Conservation (phyloP, 345 rosid species). For the Erysimum cheiranthoides region DNA sequence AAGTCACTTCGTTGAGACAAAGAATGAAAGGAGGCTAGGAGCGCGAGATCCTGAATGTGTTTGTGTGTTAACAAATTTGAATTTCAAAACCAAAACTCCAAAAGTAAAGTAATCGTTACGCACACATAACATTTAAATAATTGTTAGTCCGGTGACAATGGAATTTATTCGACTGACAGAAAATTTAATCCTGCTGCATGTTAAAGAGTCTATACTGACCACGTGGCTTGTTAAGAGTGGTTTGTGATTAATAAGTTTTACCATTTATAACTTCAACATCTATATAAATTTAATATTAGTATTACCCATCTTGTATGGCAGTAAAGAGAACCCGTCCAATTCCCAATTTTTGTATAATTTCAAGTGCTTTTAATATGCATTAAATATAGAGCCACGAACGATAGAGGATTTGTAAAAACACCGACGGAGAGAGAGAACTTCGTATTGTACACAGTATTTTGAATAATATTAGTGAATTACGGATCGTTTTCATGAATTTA, state of each 20-base stretch:
- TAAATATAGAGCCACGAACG: constrained; percentile 37
- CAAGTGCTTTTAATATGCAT: constrained; percentile 46
- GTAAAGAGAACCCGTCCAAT: constrained; percentile 39
- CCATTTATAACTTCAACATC: constrained; percentile 30
- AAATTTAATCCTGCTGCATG: constrained; percentile 38
- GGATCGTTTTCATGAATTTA: constrained; percentile 7
- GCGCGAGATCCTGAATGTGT: constrained; percentile 36
- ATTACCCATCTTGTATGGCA: constrained; percentile 45
- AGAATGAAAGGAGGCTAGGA: constrained; percentile 27
- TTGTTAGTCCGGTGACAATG: constrained; percentile 40
- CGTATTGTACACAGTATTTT: background rate
- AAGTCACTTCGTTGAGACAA: constrained; percentile 2
- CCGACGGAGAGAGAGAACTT: constrained; percentile 42
- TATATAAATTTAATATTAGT: constrained; percentile 23
- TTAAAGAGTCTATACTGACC: constrained; percentile 7
- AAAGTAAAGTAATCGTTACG: constrained; percentile 29
- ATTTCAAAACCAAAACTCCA: constrained; percentile 32
- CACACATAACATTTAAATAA: constrained; percentile 27
- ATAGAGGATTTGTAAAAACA: constrained; percentile 17
- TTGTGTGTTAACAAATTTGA: constrained; percentile 35
- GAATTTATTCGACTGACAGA: constrained; percentile 50
- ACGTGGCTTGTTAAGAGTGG: constrained; percentile 33
- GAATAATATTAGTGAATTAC: background rate
- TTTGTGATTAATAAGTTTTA: background rate
- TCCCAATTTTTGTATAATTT: constrained; percentile 43